Percentiles rank a stretch among this genome's conserved stretches.
Conservation (phyloP, 1,139 yeast species). For the Candida labiduridarum region DNA sequence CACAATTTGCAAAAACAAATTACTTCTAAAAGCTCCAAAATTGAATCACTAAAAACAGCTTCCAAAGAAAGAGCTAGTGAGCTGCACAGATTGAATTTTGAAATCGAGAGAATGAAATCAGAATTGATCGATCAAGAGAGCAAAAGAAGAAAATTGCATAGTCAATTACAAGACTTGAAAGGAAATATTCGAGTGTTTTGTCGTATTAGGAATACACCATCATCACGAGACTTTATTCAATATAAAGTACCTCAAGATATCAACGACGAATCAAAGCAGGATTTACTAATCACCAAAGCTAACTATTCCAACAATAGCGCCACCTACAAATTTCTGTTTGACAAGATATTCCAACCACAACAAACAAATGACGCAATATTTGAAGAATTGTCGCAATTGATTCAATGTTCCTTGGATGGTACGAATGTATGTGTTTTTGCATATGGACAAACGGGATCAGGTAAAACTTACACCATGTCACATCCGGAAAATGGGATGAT, state of each 20-base stretch:
- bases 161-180: constrained; percentile 78
- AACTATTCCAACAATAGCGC: constrained; percentile 16
- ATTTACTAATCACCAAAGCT: constrained; percentile 36
- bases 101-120: constrained; percentile 25
- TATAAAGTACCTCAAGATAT: constrained; percentile 47
- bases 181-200: constrained; percentile 94
- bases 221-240: constrained; percentile 35
- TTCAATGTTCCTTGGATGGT: constrained; percentile 91
- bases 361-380: constrained; percentile 66
- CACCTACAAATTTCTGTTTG: constrained; percentile 63
- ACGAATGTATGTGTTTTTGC: constrained; percentile 93
- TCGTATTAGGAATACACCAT: constrained; percentile 67
- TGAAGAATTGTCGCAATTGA: constrained; percentile 81
- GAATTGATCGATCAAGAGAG: constrained; percentile 15
- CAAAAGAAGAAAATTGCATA: constrained; percentile 67
- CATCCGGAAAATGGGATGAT: constrained; percentile 75
- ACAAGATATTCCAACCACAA: constrained; percentile 66
- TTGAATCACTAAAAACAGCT: neutral
- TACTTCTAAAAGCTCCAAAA: neutral
- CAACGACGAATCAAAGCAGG: constrained; percentile 53
- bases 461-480: constrained; percentile 93
- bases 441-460: constrained; percentile 97
- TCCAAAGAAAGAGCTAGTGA: constrained; percentile 6
- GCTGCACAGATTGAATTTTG: constrained; percentile 6
- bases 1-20: neutral